Base-by-base conservation (phyloP, 2,329 filamentous ascomycete genomes). In the Penicillium hesseltinei region DNA sequence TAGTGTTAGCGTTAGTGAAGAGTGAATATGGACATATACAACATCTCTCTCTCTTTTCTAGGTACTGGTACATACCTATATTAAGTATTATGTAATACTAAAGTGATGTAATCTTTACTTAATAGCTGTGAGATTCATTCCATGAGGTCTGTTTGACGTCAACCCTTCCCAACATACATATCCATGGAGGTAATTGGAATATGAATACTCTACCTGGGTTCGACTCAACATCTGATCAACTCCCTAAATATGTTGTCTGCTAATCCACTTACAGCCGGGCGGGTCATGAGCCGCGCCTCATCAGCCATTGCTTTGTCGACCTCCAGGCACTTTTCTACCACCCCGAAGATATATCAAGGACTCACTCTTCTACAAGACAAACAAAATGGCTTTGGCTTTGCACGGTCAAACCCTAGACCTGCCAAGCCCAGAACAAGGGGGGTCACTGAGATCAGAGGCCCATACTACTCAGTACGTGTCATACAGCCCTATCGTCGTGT, bases 391-490 rank as follows among this genome's bases (percentile, higher is more conserved):
- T 80, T 81, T 63, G 80, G 79, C 0, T 83, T 83, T 63, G 74
- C 77, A 33, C 75, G 78, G 4, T 81, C 81, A 29, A 84, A 83
- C 52, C 73, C 74, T 0, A 68, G 76, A 15, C 76, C 79, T 0
- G 67, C 72, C 5, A 84, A 84, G 66, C 81, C 81, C 3, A 73
- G 82, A 29, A 75, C 66, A 5, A 76, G 72, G 38, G 80, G 78
- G 5, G 80, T 83, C 6, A 84, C 82, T 0, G 82, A 84, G 67
- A 84, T 84, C 55, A 74, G 81, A 33, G 81, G 82, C 0, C 81
- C 81, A 7, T 84, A 83, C 65, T 84, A 84, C 66, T 79, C 80
- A 0, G 80, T 73, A 71, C 50, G 69, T 57, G 19, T 10, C 27
- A 42, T 48, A 38, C 25, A 44, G 1, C 11, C 3, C 17, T 40